phyloP scores from a whole-genome alignment of 2,329 filamentous ascomycete genomes.

The Cyphellophora attinorum region DNA sequence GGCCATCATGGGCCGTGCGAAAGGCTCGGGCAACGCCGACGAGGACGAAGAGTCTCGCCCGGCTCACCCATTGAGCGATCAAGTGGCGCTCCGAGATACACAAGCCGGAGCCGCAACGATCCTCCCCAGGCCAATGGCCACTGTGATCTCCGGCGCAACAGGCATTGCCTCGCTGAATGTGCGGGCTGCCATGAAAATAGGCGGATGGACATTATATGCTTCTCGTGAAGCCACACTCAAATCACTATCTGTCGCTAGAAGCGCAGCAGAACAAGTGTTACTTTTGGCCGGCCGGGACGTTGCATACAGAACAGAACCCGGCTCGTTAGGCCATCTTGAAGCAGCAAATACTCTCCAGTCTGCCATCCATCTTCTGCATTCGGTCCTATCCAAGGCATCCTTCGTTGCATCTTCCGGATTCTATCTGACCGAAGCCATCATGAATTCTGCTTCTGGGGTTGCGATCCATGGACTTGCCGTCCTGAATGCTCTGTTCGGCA shows the following conservation, averaged over 20 bases:
- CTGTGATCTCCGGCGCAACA: slow-evolving; percentile 32
- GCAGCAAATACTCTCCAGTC: slow-evolving; percentile 35
- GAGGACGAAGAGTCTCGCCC: neutral
- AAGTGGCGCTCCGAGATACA: neutral
- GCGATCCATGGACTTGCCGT: slow-evolving; percentile 35
- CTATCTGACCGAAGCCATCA: slow-evolving; percentile 33
- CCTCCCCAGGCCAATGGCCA: slow-evolving; percentile 33
- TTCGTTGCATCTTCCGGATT: slow-evolving; percentile 38
- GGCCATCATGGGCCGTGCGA: neutral
- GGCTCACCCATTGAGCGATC: neutral
- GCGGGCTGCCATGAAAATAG: slow-evolving; percentile 33
- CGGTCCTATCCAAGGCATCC: slow-evolving; percentile 35
- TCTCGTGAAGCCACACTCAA: slow-evolving; percentile 35
- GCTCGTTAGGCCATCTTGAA: slow-evolving; percentile 26
- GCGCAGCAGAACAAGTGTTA: slow-evolving; percentile 34
- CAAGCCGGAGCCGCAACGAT: slow-evolving; percentile 23
- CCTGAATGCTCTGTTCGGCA: slow-evolving; percentile 36
- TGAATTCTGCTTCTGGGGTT: slow-evolving; percentile 32
- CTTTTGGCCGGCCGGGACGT: slow-evolving; percentile 35
- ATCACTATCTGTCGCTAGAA: slow-evolving; percentile 33
- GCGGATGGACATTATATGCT: slow-evolving; percentile 33
- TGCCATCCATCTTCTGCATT: slow-evolving; percentile 35
- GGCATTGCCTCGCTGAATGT: slow-evolving; percentile 36
- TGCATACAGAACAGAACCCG: slow-evolving; percentile 37
- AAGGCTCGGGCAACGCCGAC: neutral